These are phyloP conservation scores for Sporothrix inflata DNA, from an alignment of 2,329 filamentous ascomycete species.

Conservation along the genomic window DNA sequence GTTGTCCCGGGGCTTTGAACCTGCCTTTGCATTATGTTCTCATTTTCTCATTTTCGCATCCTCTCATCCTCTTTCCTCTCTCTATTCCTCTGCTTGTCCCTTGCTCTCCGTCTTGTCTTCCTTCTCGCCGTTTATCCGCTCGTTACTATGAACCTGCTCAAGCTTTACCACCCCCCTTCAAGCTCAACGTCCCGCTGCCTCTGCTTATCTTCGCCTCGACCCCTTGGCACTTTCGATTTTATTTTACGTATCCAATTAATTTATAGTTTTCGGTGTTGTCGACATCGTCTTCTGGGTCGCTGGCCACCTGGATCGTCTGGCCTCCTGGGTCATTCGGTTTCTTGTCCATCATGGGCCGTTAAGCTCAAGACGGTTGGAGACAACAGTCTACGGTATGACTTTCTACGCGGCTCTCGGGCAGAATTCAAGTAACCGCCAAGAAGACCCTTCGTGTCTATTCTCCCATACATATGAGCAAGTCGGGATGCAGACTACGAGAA, in stretches of 20 bases:
- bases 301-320: background rate
- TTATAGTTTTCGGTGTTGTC: background rate
- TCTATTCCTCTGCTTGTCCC: background rate
- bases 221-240: conserved; percentile 18
- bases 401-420: background rate
- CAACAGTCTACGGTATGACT: background rate
- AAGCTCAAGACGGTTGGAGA: background rate
- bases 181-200: background rate
- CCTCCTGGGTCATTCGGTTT: background rate
- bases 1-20: background rate
- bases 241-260: background rate
- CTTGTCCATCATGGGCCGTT: background rate
- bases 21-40: background rate
- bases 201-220: conserved; percentile 17
- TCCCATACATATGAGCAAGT: background rate
- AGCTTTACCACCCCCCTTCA: background rate
- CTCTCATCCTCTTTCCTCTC: too few species aligned
- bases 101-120: background rate
- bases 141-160: conserved; percentile 1
- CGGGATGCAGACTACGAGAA: background rate
- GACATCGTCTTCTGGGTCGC: background rate
- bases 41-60: background rate
- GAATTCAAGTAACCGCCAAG: background rate
- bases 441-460: background rate
- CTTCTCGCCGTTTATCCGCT: conserved; percentile 17